Conservation (phyloP, 805 yeast species). For the Teunomyces atbi region DNA sequence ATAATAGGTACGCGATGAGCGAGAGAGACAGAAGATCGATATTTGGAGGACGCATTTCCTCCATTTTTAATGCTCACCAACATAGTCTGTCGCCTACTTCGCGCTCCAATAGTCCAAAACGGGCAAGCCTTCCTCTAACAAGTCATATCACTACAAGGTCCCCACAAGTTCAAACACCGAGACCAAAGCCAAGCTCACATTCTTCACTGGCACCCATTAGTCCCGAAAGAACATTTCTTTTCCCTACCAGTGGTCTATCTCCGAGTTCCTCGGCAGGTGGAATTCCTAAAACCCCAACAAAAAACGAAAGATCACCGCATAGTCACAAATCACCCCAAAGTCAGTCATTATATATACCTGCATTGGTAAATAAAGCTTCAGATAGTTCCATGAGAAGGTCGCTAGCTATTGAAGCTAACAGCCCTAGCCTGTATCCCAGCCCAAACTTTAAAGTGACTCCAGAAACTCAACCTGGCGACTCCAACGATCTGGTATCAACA, state of each 20-base stretch:
- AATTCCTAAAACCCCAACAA: not conserved
- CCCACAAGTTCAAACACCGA: not conserved
- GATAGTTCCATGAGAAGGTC: not conserved
- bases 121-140: not conserved
- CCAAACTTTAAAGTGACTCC: not conserved
- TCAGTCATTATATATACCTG: not conserved
- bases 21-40: slow-evolving; percentile 17
- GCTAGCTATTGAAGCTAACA: not conserved
- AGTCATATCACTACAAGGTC: not conserved
- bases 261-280: not conserved
- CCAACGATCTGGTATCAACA: not conserved
- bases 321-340: not conserved
- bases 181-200: not conserved
- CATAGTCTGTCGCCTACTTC: not conserved
- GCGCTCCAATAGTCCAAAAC: not conserved
- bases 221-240: not conserved
- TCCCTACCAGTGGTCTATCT: not conserved
- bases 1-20: not conserved
- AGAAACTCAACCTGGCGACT: not conserved
- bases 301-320: not conserved
- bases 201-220: not conserved
- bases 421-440: not conserved
- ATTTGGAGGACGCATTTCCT: slow-evolving; percentile 31
- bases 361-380: slow-evolving; percentile 1
- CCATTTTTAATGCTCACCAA: slow-evolving; percentile 23